A percentile compares a stretch with the other conserved stretches of the same genome.
Evolutionary conservation across 495 filamentous ascomycete species (phyloP).

Genomic region (Articulospora tetracladia): DNA sequence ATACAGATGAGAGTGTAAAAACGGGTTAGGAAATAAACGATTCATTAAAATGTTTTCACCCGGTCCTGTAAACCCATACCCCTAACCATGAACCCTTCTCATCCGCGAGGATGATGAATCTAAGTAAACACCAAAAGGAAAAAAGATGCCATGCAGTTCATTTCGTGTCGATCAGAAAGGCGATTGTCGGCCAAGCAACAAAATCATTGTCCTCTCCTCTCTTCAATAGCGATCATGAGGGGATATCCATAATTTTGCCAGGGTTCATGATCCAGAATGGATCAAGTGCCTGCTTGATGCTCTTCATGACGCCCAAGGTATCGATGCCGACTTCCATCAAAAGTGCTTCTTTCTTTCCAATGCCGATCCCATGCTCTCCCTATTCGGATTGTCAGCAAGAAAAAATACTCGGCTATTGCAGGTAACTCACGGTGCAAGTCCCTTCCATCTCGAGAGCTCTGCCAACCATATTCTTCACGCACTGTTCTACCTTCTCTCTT

Average conservation of each 20-base stretch:
- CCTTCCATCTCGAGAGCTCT: slow-evolving; percentile 89
- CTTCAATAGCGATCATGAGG: slow-evolving; percentile 15
- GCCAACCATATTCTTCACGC: slow-evolving; percentile 85
- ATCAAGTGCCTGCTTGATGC: slow-evolving; percentile 80
- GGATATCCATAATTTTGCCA: slow-evolving; percentile 79
- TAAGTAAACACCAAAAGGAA: neutral
- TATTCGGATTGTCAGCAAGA: slow-evolving; percentile 14
- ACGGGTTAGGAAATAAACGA: too few species aligned
- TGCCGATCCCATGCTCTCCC: slow-evolving; percentile 85
- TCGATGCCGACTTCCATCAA: slow-evolving; percentile 77
- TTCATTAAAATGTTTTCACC: neutral
- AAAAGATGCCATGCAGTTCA: neutral
- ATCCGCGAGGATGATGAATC: slow-evolving; percentile 19
- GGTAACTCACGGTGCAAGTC: slow-evolving; percentile 65
- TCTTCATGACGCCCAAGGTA: slow-evolving; percentile 81
- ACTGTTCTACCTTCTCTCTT: slow-evolving; percentile 65
- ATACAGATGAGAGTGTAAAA: too few species aligned
- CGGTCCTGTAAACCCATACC: neutral
- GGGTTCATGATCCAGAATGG: slow-evolving; percentile 90
- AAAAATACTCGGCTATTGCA: neutral
- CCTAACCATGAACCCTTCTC: neutral
- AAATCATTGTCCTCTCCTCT: neutral
- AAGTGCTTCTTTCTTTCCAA: slow-evolving; percentile 81
- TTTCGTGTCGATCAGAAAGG: too few species aligned
- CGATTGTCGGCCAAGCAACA: neutral